A percentile compares a stretch with the other conserved stretches of the same genome.
Conservation (phyloP, 2,329 filamentous ascomycete species). For the Aspergillus ibericus region DNA sequence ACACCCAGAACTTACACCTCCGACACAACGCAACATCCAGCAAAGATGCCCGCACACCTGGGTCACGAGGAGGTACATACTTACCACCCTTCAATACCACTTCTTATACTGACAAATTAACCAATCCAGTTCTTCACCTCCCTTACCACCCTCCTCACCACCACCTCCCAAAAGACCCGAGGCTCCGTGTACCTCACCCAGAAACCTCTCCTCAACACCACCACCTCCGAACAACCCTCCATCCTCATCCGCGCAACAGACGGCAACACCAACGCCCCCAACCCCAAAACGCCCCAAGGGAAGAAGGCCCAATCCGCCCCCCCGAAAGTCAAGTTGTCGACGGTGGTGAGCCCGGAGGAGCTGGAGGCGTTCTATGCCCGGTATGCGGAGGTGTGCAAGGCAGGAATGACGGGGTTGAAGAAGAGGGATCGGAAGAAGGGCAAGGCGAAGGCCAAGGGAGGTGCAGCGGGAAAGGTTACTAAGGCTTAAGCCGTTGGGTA, state of each 20-base stretch:
- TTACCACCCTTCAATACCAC: not conserved
- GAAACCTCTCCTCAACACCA: slow-evolving; percentile 35
- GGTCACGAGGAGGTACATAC: slow-evolving; percentile 44
- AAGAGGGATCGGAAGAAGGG: slow-evolving; percentile 84
- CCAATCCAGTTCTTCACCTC: slow-evolving; percentile 43
- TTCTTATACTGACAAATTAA: not conserved
- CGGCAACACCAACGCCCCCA: slow-evolving; percentile 60
- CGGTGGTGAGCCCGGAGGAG: slow-evolving; percentile 72
- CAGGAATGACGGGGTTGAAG: slow-evolving; percentile 84
- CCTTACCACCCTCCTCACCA: slow-evolving; percentile 41
- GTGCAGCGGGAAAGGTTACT: slow-evolving; percentile 29
- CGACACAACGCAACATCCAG: not conserved
- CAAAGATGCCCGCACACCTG: slow-evolving; percentile 37
- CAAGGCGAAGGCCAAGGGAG: slow-evolving; percentile 63
- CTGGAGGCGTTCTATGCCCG: slow-evolving; percentile 77
- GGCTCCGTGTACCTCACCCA: slow-evolving; percentile 49
- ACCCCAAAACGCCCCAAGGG: slow-evolving; percentile 36
- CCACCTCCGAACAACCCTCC: slow-evolving; percentile 55
- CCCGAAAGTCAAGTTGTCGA: slow-evolving; percentile 73
- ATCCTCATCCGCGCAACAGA: slow-evolving; percentile 83
- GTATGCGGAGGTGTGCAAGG: slow-evolving; percentile 90
- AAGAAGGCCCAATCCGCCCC: slow-evolving; percentile 50
- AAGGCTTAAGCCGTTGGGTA: slow-evolving; percentile 28
- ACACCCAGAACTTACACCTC: not conserved
- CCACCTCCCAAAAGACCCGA: slow-evolving; percentile 39